A percentile compares a stretch with the other conserved stretches of the same genome.
Evolutionary conservation across 495 filamentous ascomycete species (phyloP).

Genomic region (Astrothelium macrocarpum): DNA sequence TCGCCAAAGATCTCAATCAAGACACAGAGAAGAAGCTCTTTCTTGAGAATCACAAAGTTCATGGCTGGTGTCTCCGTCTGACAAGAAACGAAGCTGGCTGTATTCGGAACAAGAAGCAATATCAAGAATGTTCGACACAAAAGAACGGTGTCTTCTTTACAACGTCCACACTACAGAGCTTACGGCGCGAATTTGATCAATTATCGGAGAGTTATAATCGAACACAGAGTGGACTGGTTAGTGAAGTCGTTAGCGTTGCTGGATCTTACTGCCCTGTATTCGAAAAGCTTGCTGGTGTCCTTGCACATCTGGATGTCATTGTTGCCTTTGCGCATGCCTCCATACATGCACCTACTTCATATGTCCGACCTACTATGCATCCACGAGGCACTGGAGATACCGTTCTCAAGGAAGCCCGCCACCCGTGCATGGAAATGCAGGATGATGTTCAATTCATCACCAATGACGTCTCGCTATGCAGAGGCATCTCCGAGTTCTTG

Average conservation of each 20-base stretch:
- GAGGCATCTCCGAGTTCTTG: slow-evolving; percentile 77
- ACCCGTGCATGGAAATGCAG: slow-evolving; percentile 99
- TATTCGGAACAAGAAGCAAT: slow-evolving; percentile 82
- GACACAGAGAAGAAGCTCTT: slow-evolving; percentile 98
- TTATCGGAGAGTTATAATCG: slow-evolving; percentile 91
- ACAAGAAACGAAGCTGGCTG: slow-evolving; percentile 85
- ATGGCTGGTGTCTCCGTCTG: slow-evolving; percentile 94
- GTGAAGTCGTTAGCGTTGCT: slow-evolving; percentile 86
- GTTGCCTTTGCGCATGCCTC: slow-evolving; percentile 91
- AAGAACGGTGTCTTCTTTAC: slow-evolving; percentile 99
- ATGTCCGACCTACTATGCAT: slow-evolving; percentile 88
- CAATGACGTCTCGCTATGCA: slow-evolving; percentile 81
- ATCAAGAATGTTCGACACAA: slow-evolving; percentile 94
- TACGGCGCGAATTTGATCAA: slow-evolving; percentile 88
- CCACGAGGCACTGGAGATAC: slow-evolving; percentile 83
- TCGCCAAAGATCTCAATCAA: slow-evolving; percentile 75
- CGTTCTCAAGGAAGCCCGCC: slow-evolving; percentile 81
- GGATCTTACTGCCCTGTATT: slow-evolving; percentile 91
- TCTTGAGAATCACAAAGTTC: slow-evolving; percentile 87
- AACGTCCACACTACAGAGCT: slow-evolving; percentile 67
- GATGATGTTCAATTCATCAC: slow-evolving; percentile 98
- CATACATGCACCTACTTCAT: slow-evolving; percentile 84
- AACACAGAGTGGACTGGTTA: slow-evolving; percentile 84
- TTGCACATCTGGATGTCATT: slow-evolving; percentile 95
- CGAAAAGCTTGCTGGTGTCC: slow-evolving; percentile 75